A percentile compares a stretch with the other conserved stretches of the same genome.
These are phyloP conservation scores for Citrus maxima DNA, from an alignment of 345 rosid genomes.

Conservation along the genomic window DNA sequence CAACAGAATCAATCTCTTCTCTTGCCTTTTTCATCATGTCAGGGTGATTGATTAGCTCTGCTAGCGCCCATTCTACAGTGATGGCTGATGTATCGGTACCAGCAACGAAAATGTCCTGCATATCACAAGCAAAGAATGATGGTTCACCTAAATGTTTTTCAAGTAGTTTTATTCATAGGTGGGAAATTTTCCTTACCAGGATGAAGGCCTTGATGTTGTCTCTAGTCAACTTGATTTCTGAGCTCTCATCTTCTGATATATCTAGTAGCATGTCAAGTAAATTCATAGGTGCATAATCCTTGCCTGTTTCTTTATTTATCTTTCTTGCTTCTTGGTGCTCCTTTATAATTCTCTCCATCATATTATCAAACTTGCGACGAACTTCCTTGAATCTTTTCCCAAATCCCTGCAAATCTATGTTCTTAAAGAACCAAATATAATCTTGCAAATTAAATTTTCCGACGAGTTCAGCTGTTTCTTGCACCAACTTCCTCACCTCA, in stretches of 20 bases:
- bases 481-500: conserved; percentile 40
- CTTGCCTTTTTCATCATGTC: conserved; percentile 40
- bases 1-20: conserved; percentile 43
- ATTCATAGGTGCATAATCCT: conserved; percentile 26
- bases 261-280: conserved; percentile 43
- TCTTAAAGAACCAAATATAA: conserved; percentile 51
- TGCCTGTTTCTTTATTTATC: conserved; percentile 18
- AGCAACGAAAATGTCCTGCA: conserved; percentile 38
- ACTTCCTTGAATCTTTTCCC: conserved; percentile 34
- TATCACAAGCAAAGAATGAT: neutral
- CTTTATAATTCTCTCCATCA: conserved; percentile 42
- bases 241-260: conserved; percentile 37
- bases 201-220: conserved; percentile 47
- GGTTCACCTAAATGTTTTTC: neutral
- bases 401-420: conserved; percentile 48
- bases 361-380: conserved; percentile 31
- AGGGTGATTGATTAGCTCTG: conserved; percentile 72
- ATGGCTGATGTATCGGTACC: conserved; percentile 70
- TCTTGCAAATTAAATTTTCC: conserved; percentile 56
- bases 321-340: conserved; percentile 44
- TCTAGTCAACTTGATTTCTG: conserved; percentile 42
- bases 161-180: too few species aligned
- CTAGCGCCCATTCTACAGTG: conserved; percentile 59
- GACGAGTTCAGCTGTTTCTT: conserved; percentile 29
- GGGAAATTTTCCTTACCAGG: neutral